phyloP scores from a whole-genome alignment of 345 rosid genomes.

The Eucalyptus cloeziana region DNA sequence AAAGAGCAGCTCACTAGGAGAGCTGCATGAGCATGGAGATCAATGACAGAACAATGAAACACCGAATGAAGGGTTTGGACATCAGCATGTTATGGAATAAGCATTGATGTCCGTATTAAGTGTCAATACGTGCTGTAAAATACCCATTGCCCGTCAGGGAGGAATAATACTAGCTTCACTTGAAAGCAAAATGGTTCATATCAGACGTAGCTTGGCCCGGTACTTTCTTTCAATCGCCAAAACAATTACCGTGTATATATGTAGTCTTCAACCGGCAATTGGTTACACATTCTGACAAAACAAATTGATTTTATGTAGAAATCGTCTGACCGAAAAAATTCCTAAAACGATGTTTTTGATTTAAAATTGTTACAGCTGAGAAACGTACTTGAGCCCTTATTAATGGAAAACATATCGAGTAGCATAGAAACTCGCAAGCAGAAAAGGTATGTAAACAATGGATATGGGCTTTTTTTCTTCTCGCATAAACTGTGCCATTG shows the following conservation, averaged over 20 bases:
- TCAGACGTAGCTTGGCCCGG: neutral
- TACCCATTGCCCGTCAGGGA: neutral
- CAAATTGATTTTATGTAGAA: neutral
- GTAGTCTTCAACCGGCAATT: neutral
- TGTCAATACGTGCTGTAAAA: neutral
- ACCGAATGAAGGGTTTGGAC: neutral
- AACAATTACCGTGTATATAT: neutral
- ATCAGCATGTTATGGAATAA: neutral
- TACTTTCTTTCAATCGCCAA: neutral
- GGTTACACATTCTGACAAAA: neutral
- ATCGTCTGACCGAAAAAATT: neutral
- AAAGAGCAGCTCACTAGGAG: slow-evolving; percentile 55
- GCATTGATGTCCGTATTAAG: neutral
- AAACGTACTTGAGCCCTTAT: neutral
- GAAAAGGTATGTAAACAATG: neutral
- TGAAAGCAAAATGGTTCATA: neutral
- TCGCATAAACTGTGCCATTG: neutral
- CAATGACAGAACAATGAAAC: neutral
- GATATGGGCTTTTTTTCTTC: neutral
- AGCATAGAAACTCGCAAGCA: neutral
- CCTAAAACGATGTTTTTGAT: neutral
- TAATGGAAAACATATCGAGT: neutral
- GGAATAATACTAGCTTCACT: neutral
- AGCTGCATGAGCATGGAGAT: slow-evolving; percentile 11
- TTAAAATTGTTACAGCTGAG: neutral